Base-by-base conservation (phyloP, 164 flowering plant species). In the Sextonia rubra region DNA sequence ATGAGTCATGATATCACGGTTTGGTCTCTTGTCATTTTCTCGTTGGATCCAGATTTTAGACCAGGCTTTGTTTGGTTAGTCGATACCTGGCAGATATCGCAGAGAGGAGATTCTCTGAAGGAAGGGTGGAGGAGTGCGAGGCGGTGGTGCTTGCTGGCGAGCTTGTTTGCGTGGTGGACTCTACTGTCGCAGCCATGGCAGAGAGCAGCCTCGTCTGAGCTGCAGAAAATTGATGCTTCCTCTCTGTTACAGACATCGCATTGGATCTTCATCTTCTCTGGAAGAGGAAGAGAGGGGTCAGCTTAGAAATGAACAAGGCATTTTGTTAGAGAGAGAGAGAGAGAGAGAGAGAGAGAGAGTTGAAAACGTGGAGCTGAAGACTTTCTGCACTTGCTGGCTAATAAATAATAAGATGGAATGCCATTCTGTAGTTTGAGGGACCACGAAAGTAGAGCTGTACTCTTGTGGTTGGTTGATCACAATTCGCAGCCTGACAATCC, bases 151-250 rank as follows among this genome's bases (percentile, higher is more conserved):
- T 82, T 79, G 70, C 78, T 73, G 27, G 84, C 82, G 47, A 82
- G 82, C 68, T 79, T 82, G 69, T 82, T 82, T 15, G 84, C 84
- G 23, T 75, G 75, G 66, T 82, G 84, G 29, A 82, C 78, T 5
- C 80, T 65, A 26, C 64, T 74, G 58, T 81, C 82, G 61, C 84
- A 81, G 29, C 72, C 71, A 14, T 66, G 55, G 64, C 84, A 81
- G 20, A 81, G 82, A 1, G 82, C 84, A 32, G 84, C 84, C 67
- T 81, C 84, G 30, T 81, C 84, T 7, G 84, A 82, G 9, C 75
- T 68, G 75, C 82, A 82, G 73, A 82, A 82, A 17, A 82, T 62
- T 0, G 78, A 72, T 24, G 84, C 84, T 22, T 76, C 82, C 17
- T 71, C 78, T 69, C 47, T 74, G 70, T 67, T 67, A 23, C 84